Percentiles rank a stretch among this genome's conserved stretches.
phyloP scores from a whole-genome alignment of 2,329 filamentous ascomycete species.

The Colletotrichum sp. region DNA sequence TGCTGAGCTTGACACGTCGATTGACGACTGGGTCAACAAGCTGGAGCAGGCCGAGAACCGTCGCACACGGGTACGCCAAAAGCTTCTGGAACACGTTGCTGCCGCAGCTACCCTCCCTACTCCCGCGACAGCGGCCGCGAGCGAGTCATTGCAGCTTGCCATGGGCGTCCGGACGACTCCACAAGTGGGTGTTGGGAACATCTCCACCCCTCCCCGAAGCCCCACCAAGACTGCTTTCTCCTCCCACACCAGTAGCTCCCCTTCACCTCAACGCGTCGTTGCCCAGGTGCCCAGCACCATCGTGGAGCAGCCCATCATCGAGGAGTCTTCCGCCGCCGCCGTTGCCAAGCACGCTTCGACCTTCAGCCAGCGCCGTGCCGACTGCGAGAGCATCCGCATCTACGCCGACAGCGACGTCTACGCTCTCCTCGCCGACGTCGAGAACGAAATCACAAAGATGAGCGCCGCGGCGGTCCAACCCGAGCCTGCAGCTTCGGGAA shows the following conservation, averaged over 20 bases:
- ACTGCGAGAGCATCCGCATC: slow-evolving; percentile 70
- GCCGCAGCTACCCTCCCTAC: slow-evolving; percentile 65
- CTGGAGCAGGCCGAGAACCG: slow-evolving; percentile 83
- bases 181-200: slow-evolving; percentile 39
- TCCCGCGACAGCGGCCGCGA: slow-evolving; percentile 33
- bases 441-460: slow-evolving; percentile 61
- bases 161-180: slow-evolving; percentile 39
- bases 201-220: slow-evolving; percentile 64
- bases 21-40: slow-evolving; percentile 82
- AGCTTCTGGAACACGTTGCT: slow-evolving; percentile 81
- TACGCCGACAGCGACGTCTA: slow-evolving; percentile 73
- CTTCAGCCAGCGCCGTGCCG: slow-evolving; percentile 37
- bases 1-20: slow-evolving; percentile 76
- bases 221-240: slow-evolving; percentile 52
- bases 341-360: slow-evolving; percentile 29
- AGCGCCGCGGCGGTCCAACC: slow-evolving; percentile 31
- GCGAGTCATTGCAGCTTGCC: slow-evolving; percentile 46
- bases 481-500: slow-evolving; percentile 40
- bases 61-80: slow-evolving; percentile 76
- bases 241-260: slow-evolving; percentile 42
- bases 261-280: slow-evolving; percentile 56
- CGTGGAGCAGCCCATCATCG: slow-evolving; percentile 55
- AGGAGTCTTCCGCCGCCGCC: slow-evolving; percentile 35
- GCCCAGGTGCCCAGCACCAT: slow-evolving; percentile 63
- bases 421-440: slow-evolving; percentile 69